phyloP scores from a whole-genome alignment of 371 early-diverging fungal genomes.

The Phascolomyces articulosus region DNA sequence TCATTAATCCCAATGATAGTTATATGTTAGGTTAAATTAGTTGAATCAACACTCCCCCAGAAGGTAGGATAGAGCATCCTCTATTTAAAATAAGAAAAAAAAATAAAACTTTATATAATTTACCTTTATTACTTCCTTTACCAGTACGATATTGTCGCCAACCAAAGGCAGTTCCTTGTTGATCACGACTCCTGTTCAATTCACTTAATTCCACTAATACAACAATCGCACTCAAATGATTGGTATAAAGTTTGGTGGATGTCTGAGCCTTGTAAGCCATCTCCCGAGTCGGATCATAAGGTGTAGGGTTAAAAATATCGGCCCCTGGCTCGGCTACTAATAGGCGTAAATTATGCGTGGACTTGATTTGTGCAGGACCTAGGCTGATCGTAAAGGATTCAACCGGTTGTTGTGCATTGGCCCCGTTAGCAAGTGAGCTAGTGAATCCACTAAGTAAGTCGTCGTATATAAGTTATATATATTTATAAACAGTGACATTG shows the following conservation, averaged over 20 bases:
- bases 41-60: too few species aligned
- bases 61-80: too few species aligned
- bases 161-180: conserved; percentile 19
- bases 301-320: conserved; percentile 53
- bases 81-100: not conserved
- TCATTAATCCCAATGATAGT: too few species aligned
- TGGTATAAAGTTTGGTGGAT: conserved; percentile 68
- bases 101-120: not conserved
- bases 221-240: conserved; percentile 66
- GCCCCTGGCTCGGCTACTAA: conserved; percentile 53
- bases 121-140: conserved; percentile 68
- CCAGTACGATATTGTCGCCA: conserved; percentile 66
- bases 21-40: too few species aligned
- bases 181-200: conserved; percentile 29
- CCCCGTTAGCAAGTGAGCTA: not conserved
- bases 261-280: conserved; percentile 75
- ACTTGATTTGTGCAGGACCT: conserved; percentile 74
- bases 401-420: conserved; percentile 49
- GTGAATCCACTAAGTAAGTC: conserved; percentile 14
- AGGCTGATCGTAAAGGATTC: conserved; percentile 77
- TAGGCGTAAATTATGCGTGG: conserved; percentile 71
- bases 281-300: conserved; percentile 54
- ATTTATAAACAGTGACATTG: too few species aligned
- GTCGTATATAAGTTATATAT: not conserved
- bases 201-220: conserved; percentile 63